Conservation (phyloP, 768 basidiomycete genomes). For the Rhodotorula babjevae region DNA sequence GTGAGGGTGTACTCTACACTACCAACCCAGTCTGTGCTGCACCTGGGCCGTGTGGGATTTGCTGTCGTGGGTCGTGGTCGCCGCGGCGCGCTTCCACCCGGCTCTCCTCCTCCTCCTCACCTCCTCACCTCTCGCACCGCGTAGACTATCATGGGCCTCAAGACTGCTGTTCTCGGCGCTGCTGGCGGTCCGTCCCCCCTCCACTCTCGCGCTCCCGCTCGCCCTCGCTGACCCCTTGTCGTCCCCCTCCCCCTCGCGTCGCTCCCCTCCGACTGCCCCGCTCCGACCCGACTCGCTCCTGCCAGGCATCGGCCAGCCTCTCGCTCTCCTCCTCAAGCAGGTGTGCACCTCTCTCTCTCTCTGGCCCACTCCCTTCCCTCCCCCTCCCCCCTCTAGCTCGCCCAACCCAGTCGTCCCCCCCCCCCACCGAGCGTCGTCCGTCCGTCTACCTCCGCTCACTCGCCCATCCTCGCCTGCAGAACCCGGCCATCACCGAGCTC, state of each 20-base stretch:
- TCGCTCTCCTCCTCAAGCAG: conserved; percentile 81
- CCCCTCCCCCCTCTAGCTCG: no score
- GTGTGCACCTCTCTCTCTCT: conserved; percentile 22
- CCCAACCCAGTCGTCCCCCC: no score
- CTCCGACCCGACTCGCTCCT: neutral
- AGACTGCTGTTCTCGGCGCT: conserved; percentile 94
- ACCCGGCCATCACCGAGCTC: conserved; percentile 54
- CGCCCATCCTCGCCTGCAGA: neutral
- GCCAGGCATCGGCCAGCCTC: conserved; percentile 90
- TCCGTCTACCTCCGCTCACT: no score
- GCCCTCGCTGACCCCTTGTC: neutral
- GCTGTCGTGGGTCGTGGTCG: no score
- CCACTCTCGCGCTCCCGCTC: neutral
- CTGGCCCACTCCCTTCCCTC: neutral
- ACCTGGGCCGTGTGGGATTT: no score
- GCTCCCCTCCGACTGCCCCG: neutral
- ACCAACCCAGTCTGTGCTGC: no score
- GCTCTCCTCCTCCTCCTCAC: neutral
- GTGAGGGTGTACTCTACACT: no score
- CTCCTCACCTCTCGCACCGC: neutral
- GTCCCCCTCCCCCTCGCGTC: neutral
- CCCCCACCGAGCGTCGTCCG: neutral
- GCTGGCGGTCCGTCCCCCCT: conserved; percentile 42
- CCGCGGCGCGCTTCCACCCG: neutral
- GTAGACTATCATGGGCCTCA: conserved; percentile 53